Conservation (phyloP, 2,329 filamentous ascomycete species). For the Fusarium nodosum region DNA sequence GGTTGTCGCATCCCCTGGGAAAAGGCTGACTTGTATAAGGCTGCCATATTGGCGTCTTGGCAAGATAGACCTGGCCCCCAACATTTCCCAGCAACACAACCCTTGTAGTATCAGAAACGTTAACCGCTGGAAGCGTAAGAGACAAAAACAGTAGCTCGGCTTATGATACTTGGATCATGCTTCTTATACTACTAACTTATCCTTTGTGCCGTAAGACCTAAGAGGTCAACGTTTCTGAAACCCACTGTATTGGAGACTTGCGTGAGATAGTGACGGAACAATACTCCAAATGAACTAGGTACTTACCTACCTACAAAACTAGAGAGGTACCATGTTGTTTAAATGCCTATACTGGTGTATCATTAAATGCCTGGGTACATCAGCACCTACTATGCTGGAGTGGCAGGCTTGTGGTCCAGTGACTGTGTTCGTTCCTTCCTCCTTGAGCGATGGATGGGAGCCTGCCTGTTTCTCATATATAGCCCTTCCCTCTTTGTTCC, state of each 20-base stretch:
- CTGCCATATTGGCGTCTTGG: not conserved
- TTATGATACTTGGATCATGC: no score
- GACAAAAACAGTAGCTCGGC: fast-evolving
- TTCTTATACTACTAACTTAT: no score
- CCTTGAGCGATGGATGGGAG: no score
- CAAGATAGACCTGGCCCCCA: not conserved
- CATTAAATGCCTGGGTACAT: no score
- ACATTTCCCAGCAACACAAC: not conserved
- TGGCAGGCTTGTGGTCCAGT: not conserved
- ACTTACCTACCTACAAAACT: not conserved
- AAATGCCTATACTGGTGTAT: not conserved
- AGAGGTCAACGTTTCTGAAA: no score
- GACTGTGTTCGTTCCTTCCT: not conserved
- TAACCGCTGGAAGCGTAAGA: no score
- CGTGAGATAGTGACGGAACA: not conserved
- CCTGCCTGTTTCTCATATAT: not conserved
- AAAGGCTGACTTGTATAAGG: not conserved
- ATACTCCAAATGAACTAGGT: not conserved
- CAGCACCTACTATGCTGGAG: no score
- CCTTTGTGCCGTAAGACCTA: no score
- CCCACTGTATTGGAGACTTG: no score
- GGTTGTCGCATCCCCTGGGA: not conserved
- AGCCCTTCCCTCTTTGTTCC: not conserved
- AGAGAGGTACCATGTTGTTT: not conserved
- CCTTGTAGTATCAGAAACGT: no score